Conservation (phyloP, 257 asterid genomes). For the Gentiana macrophylla region DNA sequence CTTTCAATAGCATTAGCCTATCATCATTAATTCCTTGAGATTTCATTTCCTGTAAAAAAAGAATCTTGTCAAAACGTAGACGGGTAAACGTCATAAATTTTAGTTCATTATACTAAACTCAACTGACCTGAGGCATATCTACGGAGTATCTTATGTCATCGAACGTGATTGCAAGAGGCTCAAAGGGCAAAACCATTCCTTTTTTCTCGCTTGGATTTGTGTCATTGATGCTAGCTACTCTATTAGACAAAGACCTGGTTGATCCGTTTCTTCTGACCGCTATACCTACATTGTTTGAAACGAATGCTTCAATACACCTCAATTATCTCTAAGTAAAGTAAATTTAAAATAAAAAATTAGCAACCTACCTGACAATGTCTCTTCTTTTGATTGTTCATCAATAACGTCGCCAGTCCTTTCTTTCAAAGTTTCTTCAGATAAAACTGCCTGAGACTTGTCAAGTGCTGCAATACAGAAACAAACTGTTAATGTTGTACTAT, state of each 20-base stretch:
- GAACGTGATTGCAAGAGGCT: conserved; percentile 63
- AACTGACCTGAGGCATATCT: conserved; percentile 66
- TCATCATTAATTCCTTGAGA: no score
- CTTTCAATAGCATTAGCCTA: no score
- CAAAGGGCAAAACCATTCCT: conserved; percentile 81
- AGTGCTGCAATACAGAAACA: conserved; percentile 40
- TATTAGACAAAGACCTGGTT: conserved; percentile 31
- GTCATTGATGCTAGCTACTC: conserved; percentile 29
- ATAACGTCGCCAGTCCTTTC: conserved; percentile 31
- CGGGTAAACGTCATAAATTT: background rate
- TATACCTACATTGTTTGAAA: conserved; percentile 16
- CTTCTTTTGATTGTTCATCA: conserved; percentile 16
- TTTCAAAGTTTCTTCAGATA: conserved; percentile 34
- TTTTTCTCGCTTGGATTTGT: conserved; percentile 33
- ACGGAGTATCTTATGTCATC: conserved; percentile 59
- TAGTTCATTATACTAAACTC: background rate
- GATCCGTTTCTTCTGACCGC: conserved; percentile 26
- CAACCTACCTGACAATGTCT: background rate
- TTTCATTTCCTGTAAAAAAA: background rate
- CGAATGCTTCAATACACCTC: background rate
- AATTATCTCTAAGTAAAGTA: background rate
- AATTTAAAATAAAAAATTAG: background rate
- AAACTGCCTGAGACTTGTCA: conserved; percentile 47
- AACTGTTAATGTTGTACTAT: background rate
- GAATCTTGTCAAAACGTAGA: background rate